Conservation (phyloP, 129 eudicot species). For the Saposhnikovia divaricata region DNA sequence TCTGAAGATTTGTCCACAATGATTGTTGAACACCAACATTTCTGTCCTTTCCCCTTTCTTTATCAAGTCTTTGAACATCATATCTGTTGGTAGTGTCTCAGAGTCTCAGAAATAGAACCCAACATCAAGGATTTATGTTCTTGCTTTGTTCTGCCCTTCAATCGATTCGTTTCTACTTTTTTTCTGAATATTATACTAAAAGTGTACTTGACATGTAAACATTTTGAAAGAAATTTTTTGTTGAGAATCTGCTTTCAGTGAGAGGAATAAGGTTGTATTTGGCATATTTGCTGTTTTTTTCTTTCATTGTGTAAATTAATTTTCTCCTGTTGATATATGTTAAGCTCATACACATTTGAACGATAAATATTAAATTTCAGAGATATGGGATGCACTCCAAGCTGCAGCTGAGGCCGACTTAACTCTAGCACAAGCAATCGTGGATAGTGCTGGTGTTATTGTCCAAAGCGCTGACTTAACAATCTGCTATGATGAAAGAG, state of each 20-base stretch:
- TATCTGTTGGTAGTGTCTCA: background rate
- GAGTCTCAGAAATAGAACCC: background rate
- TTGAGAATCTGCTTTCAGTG: background rate
- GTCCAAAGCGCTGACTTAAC: constrained; percentile 69
- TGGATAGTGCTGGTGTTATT: constrained; percentile 88
- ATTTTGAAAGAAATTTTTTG: background rate
- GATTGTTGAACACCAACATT: background rate
- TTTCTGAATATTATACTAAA: background rate
- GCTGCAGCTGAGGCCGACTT: constrained; percentile 79
- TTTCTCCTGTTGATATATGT: background rate
- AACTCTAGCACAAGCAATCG: constrained; percentile 65
- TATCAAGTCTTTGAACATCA: background rate
- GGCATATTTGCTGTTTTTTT: background rate
- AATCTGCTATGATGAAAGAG: constrained; percentile 89
- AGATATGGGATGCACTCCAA: constrained; percentile 90
- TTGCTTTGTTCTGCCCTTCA: background rate
- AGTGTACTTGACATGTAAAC: background rate
- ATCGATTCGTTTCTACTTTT: background rate
- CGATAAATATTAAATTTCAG: constrained; percentile 22
- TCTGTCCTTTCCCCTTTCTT: background rate
- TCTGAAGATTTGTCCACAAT: background rate
- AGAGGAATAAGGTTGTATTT: background rate
- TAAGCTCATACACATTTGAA: background rate
- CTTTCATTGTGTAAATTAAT: background rate
- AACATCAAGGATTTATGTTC: background rate